Evolutionary conservation across 345 rosid species (phyloP), one percentile per base, ranked within the genome.

Genomic region (Clausena lansium): DNA sequence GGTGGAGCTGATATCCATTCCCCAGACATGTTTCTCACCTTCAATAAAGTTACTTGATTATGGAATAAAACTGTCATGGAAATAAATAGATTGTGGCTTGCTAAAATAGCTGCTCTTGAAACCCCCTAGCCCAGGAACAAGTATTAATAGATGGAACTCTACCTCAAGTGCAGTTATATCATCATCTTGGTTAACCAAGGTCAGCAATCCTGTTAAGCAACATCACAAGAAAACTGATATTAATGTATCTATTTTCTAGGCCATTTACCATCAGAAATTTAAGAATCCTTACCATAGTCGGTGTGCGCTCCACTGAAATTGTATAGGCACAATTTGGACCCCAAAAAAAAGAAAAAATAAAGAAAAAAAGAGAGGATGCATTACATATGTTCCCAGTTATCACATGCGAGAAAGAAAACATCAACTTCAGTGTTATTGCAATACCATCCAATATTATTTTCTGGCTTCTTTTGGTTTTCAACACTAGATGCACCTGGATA

Each of bases 1-100:
- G 98, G 97, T n/a, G 90, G 86, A 52, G 98, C 98, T 10, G 92
- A 85, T 79, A 95, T 90, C 98, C 99, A 95, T 58, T 93, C 93
- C 3, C 97, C 98, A 0, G 91, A 68, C 59, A 73, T 71, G 83
- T 95, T 95, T 81, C 87, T 87, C 84, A 92, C 99, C 98, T 95
- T 82, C 82, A 81, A 41, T 32, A 81, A 63, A 30, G 30, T 52
- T 52, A 35, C 50, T 45, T 65, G 55, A 52, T 52, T 45, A 45
- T 45, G 15, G 0, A 45, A 45, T 45, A 3, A 45, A 45, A 45
- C 17, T 0, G 17, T 45, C 17, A 45, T 3, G 15, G 50, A 45
- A 45, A 45, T 45, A 15, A 15, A 45, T 11, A 11, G 15, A 10
- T 39, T 13, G 33, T 0, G 58, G 35, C 58, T 41, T 7, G 24